phyloP scores from a whole-genome alignment of 257 asterid species.

The Nicotiana paniculata region DNA sequence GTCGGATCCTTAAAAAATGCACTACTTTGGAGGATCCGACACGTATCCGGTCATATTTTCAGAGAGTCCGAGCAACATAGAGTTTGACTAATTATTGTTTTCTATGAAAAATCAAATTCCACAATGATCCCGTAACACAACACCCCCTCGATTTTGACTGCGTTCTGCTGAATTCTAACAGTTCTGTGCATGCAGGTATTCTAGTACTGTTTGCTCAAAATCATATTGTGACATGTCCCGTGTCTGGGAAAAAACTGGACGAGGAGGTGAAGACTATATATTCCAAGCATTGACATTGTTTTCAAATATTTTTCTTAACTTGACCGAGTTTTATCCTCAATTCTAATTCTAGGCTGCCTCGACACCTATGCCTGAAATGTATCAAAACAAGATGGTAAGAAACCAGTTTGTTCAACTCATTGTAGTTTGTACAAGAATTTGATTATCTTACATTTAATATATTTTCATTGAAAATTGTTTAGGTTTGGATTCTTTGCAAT shows the following conservation, averaged over 20 bases:
- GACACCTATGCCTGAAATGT: constrained; percentile 50
- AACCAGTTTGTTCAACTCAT: neutral
- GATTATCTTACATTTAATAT: neutral
- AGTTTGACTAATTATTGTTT: neutral
- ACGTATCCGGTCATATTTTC: too few relatives aligned
- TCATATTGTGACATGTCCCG: constrained; percentile 59
- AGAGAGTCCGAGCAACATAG: too few relatives aligned
- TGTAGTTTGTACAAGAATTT: neutral
- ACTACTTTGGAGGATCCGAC: too few relatives aligned
- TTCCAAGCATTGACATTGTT: neutral
- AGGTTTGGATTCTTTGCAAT: constrained; percentile 77
- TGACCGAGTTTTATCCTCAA: neutral
- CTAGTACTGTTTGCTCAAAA: constrained; percentile 64
- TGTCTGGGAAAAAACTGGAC: constrained; percentile 56
- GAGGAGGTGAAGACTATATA: constrained; percentile 32
- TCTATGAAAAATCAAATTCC: neutral
- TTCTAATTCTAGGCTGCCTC: constrained; percentile 41
- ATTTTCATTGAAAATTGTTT: neutral
- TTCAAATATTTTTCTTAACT: neutral
- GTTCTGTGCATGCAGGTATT: constrained; percentile 34
- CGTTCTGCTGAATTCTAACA: neutral
- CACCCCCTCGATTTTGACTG: neutral
- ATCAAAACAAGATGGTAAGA: constrained; percentile 50
- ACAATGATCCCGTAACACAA: neutral
- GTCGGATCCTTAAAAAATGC: too few relatives aligned